A percentile compares a stretch with the other conserved stretches of the same genome.
Conservation (phyloP, 2,329 filamentous ascomycete genomes). For the Cytospora piceae region DNA sequence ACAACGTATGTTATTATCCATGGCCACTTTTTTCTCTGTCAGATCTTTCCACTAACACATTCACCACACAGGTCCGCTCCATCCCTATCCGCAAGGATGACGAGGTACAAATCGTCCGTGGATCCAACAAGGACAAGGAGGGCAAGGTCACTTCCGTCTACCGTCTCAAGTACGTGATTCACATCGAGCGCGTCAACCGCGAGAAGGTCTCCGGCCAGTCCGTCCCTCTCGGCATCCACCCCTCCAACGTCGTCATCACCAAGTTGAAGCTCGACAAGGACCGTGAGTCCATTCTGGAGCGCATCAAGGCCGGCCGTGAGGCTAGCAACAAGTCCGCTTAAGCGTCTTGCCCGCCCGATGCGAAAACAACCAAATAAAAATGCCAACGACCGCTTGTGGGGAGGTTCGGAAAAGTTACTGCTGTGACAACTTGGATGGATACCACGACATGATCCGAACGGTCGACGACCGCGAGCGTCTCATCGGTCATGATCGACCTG, state of each 20-base stretch:
- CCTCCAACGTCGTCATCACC: slow-evolving; percentile 97
- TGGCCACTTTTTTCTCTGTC: neutral
- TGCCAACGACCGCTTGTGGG: slow-evolving; percentile 28
- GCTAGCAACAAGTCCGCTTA: slow-evolving; percentile 68
- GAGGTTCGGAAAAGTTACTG: slow-evolving; percentile 29
- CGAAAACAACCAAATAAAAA: slow-evolving; percentile 13
- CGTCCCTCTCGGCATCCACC: slow-evolving; percentile 91
- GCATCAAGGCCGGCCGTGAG: slow-evolving; percentile 81
- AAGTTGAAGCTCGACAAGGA: slow-evolving; percentile 99
- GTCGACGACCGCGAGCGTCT: slow-evolving; percentile 18
- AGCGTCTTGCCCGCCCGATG: slow-evolving; percentile 31
- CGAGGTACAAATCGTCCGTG: slow-evolving; percentile 90
- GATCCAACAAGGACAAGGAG: slow-evolving; percentile 95
- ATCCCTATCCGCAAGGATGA: slow-evolving; percentile 98
- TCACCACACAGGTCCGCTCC: slow-evolving; percentile 73
- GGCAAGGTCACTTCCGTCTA: slow-evolving; percentile 98
- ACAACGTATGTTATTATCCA: slow-evolving; percentile 73
- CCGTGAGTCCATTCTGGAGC: slow-evolving; percentile 84
- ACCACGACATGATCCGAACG: slow-evolving; percentile 23
- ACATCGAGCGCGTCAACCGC: slow-evolving; percentile 94
- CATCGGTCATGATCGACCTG: slow-evolving; percentile 18
- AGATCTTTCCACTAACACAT: neutral
- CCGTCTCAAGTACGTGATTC: slow-evolving; percentile 96
- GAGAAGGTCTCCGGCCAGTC: slow-evolving; percentile 98
- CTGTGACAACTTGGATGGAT: slow-evolving; percentile 30